A percentile compares a stretch with the other conserved stretches of the same genome.
These are phyloP conservation scores for Globisporangium emineosum DNA, from an alignment of 352 stramenopile genomes.

Conservation along the genomic window DNA sequence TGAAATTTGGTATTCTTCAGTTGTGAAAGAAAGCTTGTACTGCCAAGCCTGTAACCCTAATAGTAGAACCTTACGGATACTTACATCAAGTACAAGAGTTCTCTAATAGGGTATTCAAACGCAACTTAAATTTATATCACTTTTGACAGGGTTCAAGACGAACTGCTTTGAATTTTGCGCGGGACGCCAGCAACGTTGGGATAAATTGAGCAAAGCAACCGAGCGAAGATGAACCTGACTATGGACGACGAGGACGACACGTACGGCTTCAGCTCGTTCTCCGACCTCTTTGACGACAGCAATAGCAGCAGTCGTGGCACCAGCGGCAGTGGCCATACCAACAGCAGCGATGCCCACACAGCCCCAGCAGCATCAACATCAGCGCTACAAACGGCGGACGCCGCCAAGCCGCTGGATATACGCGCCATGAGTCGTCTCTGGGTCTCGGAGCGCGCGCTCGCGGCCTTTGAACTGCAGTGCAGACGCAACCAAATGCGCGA, in stretches of 20 bases:
- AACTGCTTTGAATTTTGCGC: constrained; percentile 12
- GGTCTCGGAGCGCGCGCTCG: constrained; percentile 40
- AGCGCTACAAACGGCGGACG: background rate
- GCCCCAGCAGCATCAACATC: background rate
- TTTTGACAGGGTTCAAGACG: too few relatives aligned
- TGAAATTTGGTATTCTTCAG: too few relatives aligned
- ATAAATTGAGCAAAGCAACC: background rate
- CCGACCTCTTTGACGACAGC: constrained; percentile 46
- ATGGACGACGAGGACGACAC: constrained; percentile 64
- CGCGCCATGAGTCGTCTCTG: constrained; percentile 39
- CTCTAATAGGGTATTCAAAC: too few relatives aligned
- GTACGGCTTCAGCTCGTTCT: constrained; percentile 70
- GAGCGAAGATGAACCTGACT: constrained; percentile 5
- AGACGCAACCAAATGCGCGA: constrained; percentile 14
- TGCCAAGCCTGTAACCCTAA: too few relatives aligned
- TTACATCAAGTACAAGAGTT: too few relatives aligned
- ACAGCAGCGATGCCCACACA: background rate
- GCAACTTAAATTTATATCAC: too few relatives aligned
- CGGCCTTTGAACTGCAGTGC: constrained; percentile 35
- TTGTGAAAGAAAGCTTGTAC: too few relatives aligned
- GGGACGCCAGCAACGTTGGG: background rate
- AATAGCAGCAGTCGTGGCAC: background rate
- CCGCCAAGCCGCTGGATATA: constrained; percentile 31
- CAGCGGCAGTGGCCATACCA: background rate
- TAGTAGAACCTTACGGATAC: too few relatives aligned